phyloP scores from a whole-genome alignment of 1,139 yeast genomes.

The Geotrichum reessii region DNA sequence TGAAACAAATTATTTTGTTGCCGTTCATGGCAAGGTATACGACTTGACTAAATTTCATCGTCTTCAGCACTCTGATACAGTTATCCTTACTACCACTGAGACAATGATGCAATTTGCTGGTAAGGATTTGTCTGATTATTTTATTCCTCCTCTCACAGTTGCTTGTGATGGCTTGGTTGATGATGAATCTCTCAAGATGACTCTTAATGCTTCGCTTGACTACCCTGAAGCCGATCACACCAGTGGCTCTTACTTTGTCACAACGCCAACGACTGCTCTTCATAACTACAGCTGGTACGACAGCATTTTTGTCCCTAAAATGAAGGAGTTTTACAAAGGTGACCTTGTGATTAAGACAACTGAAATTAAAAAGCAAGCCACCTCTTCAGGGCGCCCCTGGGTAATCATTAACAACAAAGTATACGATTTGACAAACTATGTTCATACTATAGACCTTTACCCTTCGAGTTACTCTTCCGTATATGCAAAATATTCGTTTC shows the following conservation, averaged over 20 bases:
- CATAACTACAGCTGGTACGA: constrained; percentile 37
- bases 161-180: constrained; percentile 39
- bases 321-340: constrained; percentile 37
- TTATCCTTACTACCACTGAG: constrained; percentile 29
- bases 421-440: constrained; percentile 39
- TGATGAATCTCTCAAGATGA: constrained; percentile 30
- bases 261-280: constrained; percentile 30
- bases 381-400: constrained; percentile 26
- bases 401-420: constrained; percentile 35
- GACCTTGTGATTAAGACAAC: constrained; percentile 34
- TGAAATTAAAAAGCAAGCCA: constrained; percentile 26
- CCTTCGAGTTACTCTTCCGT: constrained; percentile 23
- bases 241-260: constrained; percentile 31
- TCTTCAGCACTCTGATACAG: constrained; percentile 39
- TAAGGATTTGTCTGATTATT: constrained; percentile 36
- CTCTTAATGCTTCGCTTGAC: constrained; percentile 32
- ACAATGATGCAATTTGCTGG: constrained; percentile 39
- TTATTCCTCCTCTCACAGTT: constrained; percentile 39
- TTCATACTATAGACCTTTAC: constrained; percentile 28
- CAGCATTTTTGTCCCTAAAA: constrained; percentile 34
- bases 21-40: constrained; percentile 39
- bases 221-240: constrained; percentile 31
- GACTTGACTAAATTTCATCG: constrained; percentile 36
- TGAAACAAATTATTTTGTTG: constrained; percentile 36
- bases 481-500: constrained; percentile 33